Evolutionary conservation across 768 basidiomycete species (phyloP).

Genomic region (Agrocybe chaxingu): DNA sequence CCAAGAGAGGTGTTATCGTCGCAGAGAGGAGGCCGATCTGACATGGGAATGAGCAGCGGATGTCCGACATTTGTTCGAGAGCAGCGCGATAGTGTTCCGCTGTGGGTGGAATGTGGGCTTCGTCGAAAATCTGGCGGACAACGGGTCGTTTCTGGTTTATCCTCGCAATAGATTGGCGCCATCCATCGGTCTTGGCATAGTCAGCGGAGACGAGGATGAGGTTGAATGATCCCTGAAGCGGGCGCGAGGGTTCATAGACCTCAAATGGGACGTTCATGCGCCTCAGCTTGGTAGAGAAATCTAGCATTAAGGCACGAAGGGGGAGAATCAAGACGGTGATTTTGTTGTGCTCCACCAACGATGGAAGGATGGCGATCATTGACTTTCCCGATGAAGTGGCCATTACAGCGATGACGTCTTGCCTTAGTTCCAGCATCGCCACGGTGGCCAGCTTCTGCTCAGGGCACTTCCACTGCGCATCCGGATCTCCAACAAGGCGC

Average conservation of each 20-base stretch:
- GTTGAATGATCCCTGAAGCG: no score
- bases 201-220: no score
- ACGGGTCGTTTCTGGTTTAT: background rate
- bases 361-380: conserved; percentile 19
- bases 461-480: conserved; percentile 12
- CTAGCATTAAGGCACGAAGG: conserved; percentile 17
- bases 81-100: conserved; percentile 10
- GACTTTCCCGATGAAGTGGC: conserved; percentile 25
- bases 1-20: conserved; percentile 9
- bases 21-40: conserved; percentile 20
- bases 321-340: conserved; percentile 20
- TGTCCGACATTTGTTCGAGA: conserved; percentile 2
- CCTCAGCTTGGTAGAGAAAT: conserved; percentile 11
- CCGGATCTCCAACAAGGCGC: background rate
- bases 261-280: background rate
- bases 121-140: conserved; percentile 17
- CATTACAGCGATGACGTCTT: conserved; percentile 21
- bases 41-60: conserved; percentile 4
- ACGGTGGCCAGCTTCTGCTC: conserved; percentile 16
- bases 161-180: no score
- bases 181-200: no score
- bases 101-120: conserved; percentile 16
- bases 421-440: conserved; percentile 4
- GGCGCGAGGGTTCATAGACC: no score
- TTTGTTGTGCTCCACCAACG: conserved; percentile 7